Base-by-base conservation (phyloP, 108 stramenopile species). In the Cyclotella kingstonii region DNA sequence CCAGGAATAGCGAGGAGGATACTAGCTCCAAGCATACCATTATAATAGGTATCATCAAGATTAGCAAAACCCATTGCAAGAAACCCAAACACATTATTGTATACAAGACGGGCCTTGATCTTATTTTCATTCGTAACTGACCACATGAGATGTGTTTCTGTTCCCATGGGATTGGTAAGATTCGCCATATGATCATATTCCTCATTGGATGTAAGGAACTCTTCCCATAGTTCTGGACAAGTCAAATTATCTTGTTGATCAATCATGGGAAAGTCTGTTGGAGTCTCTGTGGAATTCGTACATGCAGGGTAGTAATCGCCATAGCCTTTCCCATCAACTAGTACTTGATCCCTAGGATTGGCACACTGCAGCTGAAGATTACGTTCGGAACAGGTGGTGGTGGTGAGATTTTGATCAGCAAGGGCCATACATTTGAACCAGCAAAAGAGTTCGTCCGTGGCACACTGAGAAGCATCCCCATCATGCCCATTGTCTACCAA, bases 381-480 rank as follows among this genome's bases (percentile, higher is more conserved):
- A 34, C 79, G 72, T 11, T 63, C 77, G 11, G 31, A 56, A 44
- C 93, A 94, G 11, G 72, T 70, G 3, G 27, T 28, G 9, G 29
- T 8, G 0, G 58, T 75, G 51, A 84, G 75, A 4, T 57, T 54
- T 26, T 52, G 33, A 19, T 86, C 85, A 14, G 61, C 44, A 9
- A 84, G 55, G 36, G 61, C 28, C 81, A 83, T 78, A 75, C 93
- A 94, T n/a, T 75, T 66, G 39, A 82, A 83, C 93, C 93, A 94
- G 68, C 93, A 94, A 51, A 73, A 84, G 31, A 80, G 19, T 54
- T 76, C 46, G 41, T 77, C 71, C 31, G 76, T 74, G 22, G 82
- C 77, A 65, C 92, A 93, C 19, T 52, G 19, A 10, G 43, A 47
- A 0, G 49, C 64, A 39, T 46, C 46, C 2, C 28, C 51, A 26